A percentile compares a stretch with the other conserved stretches of the same genome.
These are phyloP conservation scores for Parachlorella kessleri DNA, from an alignment of 139 green algal species.

Conservation along the genomic window DNA sequence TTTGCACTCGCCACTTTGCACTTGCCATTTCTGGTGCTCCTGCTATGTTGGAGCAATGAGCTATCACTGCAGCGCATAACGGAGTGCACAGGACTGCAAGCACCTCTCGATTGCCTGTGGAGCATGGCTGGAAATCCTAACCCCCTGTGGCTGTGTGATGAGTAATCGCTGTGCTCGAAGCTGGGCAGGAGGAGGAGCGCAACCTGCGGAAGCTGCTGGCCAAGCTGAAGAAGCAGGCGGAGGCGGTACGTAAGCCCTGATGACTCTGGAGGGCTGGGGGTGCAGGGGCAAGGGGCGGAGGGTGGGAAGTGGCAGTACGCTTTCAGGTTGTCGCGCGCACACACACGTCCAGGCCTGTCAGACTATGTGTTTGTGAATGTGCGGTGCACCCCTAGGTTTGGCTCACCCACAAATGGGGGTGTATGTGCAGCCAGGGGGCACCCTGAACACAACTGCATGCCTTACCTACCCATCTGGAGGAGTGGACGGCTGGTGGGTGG, in stretches of 20 bases:
- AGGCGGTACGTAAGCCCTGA: slow-evolving; percentile 29
- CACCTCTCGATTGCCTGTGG: not conserved
- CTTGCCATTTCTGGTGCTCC: not conserved
- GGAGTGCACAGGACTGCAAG: not conserved
- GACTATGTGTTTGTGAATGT: not conserved
- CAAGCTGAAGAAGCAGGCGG: slow-evolving; percentile 38
- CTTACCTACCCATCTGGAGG: too few species aligned
- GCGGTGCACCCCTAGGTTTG: not conserved
- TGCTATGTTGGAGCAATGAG: not conserved
- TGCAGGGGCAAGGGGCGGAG: not conserved
- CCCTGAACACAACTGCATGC: too few species aligned
- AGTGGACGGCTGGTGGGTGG: too few species aligned
- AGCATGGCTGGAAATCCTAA: not conserved
- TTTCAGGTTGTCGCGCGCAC: not conserved
- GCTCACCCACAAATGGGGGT: not conserved
- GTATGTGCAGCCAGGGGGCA: not conserved
- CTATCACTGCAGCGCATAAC: not conserved
- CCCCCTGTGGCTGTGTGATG: not conserved
- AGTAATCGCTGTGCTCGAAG: not conserved
- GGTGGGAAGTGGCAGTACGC: not conserved
- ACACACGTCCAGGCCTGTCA: not conserved
- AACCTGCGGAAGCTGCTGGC: slow-evolving; percentile 46
- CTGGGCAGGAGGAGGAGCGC: slow-evolving; percentile 44
- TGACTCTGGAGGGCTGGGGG: not conserved
- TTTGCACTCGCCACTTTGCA: not conserved